A percentile compares a stretch with the other conserved stretches of the same genome.
Evolutionary conservation across 108 stramenopile species (phyloP).

Genomic region (Hondaea fermentalgiana): DNA sequence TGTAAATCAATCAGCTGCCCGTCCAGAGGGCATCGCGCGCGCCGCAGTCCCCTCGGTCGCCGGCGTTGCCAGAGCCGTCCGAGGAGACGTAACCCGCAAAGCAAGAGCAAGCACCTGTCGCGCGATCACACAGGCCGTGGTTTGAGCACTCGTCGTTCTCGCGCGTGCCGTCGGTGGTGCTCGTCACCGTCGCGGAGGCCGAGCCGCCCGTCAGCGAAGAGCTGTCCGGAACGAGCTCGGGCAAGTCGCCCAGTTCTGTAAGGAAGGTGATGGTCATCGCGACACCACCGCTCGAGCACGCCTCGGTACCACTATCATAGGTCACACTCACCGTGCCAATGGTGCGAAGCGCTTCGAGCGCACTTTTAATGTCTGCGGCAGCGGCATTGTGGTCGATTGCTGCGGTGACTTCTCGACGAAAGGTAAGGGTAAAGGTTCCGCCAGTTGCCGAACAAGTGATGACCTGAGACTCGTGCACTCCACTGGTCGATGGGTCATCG

Average conservation of each 20-base stretch:
- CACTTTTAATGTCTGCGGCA: slow-evolving; percentile 35
- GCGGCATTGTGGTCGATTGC: slow-evolving; percentile 57
- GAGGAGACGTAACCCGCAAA: not conserved
- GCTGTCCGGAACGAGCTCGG: not conserved
- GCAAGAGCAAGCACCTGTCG: slow-evolving; percentile 27
- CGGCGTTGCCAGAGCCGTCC: slow-evolving; percentile 38
- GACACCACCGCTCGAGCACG: slow-evolving; percentile 19
- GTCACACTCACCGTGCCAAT: slow-evolving; percentile 27
- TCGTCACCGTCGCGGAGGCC: not conserved
- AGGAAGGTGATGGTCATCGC: slow-evolving; percentile 28
- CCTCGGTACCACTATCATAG: slow-evolving; percentile 31
- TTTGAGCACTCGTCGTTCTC: slow-evolving; percentile 28
- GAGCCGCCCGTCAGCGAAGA: not conserved
- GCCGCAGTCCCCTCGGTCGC: slow-evolving; percentile 42
- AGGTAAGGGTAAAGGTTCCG: slow-evolving; percentile 59
- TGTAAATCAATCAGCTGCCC: not conserved
- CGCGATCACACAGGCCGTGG: slow-evolving; percentile 27
- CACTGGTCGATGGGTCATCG: slow-evolving; percentile 40
- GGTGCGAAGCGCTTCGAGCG: slow-evolving; percentile 49
- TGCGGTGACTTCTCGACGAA: slow-evolving; percentile 47
- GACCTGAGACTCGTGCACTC: slow-evolving; percentile 51
- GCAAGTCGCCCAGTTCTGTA: slow-evolving; percentile 26
- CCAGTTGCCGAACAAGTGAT: slow-evolving; percentile 55
- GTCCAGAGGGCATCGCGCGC: slow-evolving; percentile 24
- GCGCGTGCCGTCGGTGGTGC: slow-evolving; percentile 23